Conservation (phyloP, 2,329 filamentous ascomycete species). For the Peltaster fructicola region DNA sequence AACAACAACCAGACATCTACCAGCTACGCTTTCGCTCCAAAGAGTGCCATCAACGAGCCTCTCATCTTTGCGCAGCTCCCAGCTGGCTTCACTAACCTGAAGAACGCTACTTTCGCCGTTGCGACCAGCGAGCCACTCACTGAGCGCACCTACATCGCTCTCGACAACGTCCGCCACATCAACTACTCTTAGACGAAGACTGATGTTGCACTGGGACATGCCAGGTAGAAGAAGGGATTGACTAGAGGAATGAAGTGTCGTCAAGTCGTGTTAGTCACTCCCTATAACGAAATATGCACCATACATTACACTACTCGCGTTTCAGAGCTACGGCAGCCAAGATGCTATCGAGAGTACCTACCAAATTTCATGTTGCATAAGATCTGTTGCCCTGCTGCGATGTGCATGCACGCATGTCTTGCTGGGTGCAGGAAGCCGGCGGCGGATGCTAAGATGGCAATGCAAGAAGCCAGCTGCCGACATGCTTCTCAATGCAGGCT, state of each 20-base stretch:
- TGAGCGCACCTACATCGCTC: slow-evolving; percentile 4
- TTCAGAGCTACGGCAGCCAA: no score
- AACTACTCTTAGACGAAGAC: no score
- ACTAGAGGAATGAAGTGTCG: neutral
- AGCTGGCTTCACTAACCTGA: slow-evolving; percentile 1
- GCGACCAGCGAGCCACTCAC: slow-evolving; percentile 3
- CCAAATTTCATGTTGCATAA: no score
- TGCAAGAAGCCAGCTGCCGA: no score
- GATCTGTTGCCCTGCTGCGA: no score
- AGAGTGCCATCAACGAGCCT: slow-evolving; percentile 2
- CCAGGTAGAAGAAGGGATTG: neutral
- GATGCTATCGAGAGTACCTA: no score
- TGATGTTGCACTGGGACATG: neutral
- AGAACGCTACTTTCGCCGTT: slow-evolving; percentile 2
- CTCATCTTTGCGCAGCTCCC: slow-evolving; percentile 1
- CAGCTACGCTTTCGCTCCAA: slow-evolving; percentile 3
- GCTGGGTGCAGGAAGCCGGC: no score
- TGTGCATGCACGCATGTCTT: no score
- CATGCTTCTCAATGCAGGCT: no score
- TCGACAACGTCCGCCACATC: slow-evolving; percentile 3
- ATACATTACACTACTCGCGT: neutral
- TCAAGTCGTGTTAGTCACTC: neutral
- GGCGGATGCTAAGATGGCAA: no score
- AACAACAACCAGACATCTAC: slow-evolving; percentile 2
- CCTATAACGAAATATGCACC: neutral